A percentile compares a stretch with the other conserved stretches of the same genome.
Evolutionary conservation across 208 protist species (phyloP).

Genomic region (Leishmania tarentolae): DNA sequence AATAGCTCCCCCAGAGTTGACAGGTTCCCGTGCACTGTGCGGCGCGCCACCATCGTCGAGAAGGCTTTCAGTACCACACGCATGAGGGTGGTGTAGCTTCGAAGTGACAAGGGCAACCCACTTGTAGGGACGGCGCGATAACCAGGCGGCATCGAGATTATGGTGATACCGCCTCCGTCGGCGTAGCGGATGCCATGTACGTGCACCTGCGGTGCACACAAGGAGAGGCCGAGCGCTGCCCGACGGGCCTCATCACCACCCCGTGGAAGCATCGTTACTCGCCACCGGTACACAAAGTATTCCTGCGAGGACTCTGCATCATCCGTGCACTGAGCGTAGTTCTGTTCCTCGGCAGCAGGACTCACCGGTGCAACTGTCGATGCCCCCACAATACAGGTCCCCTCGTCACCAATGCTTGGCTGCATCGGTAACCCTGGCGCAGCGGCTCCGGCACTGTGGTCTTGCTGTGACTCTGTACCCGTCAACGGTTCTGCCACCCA

Average conservation of each 20-base stretch:
- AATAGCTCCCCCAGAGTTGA: conserved; percentile 60
- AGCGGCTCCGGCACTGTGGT: not conserved
- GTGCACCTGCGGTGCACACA: conserved; percentile 40
- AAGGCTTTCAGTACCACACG: conserved; percentile 59
- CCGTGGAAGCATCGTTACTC: conserved; percentile 32
- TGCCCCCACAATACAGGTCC: not conserved
- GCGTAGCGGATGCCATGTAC: conserved; percentile 54
- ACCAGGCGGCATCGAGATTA: conserved; percentile 49
- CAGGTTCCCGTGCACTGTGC: conserved; percentile 73
- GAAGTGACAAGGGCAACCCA: conserved; percentile 46
- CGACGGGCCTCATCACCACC: conserved; percentile 58
- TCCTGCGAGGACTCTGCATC: conserved; percentile 17
- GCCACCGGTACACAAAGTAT: conserved; percentile 73
- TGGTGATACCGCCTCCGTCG: conserved; percentile 63
- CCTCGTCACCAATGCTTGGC: conserved; percentile 1
- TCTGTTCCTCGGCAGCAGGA: not conserved
- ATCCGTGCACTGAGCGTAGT: not conserved
- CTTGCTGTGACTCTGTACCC: not conserved
- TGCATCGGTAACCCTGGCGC: not conserved
- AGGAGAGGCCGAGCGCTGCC: conserved; percentile 62
- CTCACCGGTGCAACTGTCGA: not conserved
- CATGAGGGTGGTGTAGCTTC: conserved; percentile 55
- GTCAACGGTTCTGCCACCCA: too few species aligned
- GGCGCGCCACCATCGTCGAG: conserved; percentile 67
- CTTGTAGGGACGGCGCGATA: conserved; percentile 62